Conservation (phyloP, 1,139 yeast species). For the Debaryomyces fabryi region DNA sequence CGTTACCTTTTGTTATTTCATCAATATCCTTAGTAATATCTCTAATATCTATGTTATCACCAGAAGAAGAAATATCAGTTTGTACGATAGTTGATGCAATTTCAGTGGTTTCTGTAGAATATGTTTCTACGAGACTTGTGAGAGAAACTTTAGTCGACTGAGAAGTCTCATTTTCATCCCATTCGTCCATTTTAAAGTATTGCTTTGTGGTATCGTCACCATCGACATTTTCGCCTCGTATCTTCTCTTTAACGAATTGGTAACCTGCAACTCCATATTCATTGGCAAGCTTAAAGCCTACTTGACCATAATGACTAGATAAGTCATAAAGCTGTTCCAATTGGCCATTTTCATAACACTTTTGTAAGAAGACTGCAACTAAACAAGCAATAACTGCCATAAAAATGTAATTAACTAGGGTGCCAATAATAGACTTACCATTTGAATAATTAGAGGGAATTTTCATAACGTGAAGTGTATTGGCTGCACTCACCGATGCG, state of each 20-base stretch:
- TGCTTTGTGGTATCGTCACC: conserved; percentile 29
- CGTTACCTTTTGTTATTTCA: conserved; percentile 17
- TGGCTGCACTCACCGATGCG: conserved; percentile 83
- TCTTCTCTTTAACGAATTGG: conserved; percentile 44
- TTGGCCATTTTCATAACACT: conserved; percentile 40
- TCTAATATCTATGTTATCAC: conserved; percentile 15
- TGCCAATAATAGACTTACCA: conserved; percentile 47
- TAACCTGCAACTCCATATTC: conserved; percentile 29
- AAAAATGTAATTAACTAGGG: conserved; percentile 41
- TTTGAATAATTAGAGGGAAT: conserved; percentile 57
- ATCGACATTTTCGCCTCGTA: conserved; percentile 38
- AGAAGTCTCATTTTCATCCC: conserved; percentile 20
- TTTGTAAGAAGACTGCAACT: conserved; percentile 49
- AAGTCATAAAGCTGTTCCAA: conserved; percentile 27
- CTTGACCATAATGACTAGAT: conserved; percentile 24
- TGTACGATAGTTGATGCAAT: conserved; percentile 5
- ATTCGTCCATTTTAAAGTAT: conserved; percentile 30
- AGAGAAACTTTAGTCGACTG: neutral
- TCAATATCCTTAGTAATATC: conserved; percentile 25
- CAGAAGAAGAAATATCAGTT: neutral
- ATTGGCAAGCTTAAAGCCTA: conserved; percentile 30
- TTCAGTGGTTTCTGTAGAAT: conserved; percentile 3
- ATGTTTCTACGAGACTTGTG: neutral
- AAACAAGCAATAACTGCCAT: conserved; percentile 49
- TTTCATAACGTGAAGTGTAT: conserved; percentile 64